Percentiles rank a stretch among this genome's conserved stretches.
Evolutionary conservation across 2,329 filamentous ascomycete species (phyloP).

Genomic region (Ascochyta clinopodiicola): DNA sequence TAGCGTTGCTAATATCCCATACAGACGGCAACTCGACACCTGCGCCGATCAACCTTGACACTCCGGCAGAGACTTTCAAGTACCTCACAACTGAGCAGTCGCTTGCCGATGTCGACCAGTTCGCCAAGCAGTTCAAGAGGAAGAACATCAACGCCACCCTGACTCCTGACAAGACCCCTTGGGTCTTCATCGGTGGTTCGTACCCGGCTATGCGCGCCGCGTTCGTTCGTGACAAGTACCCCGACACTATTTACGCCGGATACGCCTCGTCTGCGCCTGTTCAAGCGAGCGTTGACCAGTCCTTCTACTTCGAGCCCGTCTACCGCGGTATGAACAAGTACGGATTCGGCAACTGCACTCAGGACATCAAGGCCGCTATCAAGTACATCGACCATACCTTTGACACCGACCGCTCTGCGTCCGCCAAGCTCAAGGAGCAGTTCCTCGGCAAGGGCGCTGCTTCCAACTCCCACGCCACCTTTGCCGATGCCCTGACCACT

Average conservation of each 20-base stretch:
- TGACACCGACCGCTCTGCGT: conserved; percentile 36
- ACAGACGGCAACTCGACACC: conserved; percentile 50
- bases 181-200: conserved; percentile 49
- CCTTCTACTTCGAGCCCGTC: conserved; percentile 59
- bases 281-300: conserved; percentile 58
- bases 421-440: conserved; percentile 54
- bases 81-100: conserved; percentile 51
- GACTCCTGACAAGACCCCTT: conserved; percentile 46
- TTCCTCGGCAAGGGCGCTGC: conserved; percentile 58
- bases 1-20: not conserved
- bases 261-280: conserved; percentile 51
- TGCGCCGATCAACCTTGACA: conserved; percentile 40
- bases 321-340: conserved; percentile 54
- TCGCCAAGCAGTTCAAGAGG: conserved; percentile 50
- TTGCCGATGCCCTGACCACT: conserved; percentile 52
- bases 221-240: conserved; percentile 49
- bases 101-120: conserved; percentile 50
- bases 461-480: conserved; percentile 55
- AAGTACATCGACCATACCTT: conserved; percentile 58
- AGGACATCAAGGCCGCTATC: conserved; percentile 57
- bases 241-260: conserved; percentile 46
- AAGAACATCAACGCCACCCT: conserved; percentile 43
- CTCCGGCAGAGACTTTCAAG: conserved; percentile 42
- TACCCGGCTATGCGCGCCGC: conserved; percentile 50
- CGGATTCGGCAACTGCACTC: conserved; percentile 56